Evolutionary conservation across 192 early-diverging fungal species (phyloP), one percentile per base, ranked within the genome.

Genomic region (Backusella westeae): DNA sequence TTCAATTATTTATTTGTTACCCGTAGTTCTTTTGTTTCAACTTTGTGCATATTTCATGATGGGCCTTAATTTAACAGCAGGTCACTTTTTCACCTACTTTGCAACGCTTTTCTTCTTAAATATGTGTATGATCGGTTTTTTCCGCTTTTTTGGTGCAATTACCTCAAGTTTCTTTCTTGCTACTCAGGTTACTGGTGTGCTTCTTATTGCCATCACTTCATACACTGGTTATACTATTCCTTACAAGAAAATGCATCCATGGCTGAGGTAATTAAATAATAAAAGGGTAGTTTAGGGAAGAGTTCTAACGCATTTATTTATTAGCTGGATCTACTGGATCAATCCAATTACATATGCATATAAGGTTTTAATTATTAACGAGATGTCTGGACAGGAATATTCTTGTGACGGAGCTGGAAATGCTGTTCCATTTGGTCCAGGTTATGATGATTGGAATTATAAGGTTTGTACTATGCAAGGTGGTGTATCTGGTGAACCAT

Each of bases 221-320:
- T 89, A 91, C 46, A 83, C 84, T 39, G 90, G 92, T n/a, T 93
- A 89, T 71, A 82, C 90, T 32, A 88, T 92, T 74, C 89, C 89
- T 1, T 84, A 84, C 35, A 75, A 79, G 29, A 80, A 82, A 4
- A 91, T 92, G 89, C 82, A 88, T 12, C 85, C 88, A 15, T 89
- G 87, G 89, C 32, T 32, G 32, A 32, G 32, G 32, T 32, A 32
- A 32, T 3, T 32, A 32, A 32, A 32, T 32, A 32, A 32, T 32
- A 32, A 32, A 32, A 32, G 32, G 32, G 32, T 3, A 2, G 0
- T 32, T 32, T 3, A 32, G 32, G 32, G 32, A 32, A 32, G 32
- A 32, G 32, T 32, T 32, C 32, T 32, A 32, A 32, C 32, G 32
- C 2, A 32, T 32, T 32, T 32, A 32, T 32, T 32, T 32, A 32